Evolutionary conservation across 2,329 filamentous ascomycete genomes (phyloP).

Genomic region (Coniella lustricola): DNA sequence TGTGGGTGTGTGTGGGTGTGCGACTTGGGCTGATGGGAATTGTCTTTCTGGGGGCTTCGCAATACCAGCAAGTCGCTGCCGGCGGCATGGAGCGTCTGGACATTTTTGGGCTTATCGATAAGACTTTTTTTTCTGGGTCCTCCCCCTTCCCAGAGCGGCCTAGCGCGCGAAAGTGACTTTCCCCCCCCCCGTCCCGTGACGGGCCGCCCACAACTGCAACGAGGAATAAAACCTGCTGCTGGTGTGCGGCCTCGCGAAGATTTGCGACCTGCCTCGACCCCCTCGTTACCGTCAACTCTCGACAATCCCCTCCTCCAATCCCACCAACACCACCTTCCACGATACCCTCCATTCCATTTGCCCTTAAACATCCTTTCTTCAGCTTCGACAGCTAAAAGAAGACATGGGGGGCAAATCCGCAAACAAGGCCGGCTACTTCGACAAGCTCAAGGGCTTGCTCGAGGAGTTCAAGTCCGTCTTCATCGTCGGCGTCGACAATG

Average conservation of each 20-base stretch:
- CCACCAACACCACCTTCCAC: not conserved
- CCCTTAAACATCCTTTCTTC: slow-evolving; percentile 99
- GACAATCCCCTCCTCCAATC: slow-evolving; percentile 16
- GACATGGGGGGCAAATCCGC: slow-evolving; percentile 96
- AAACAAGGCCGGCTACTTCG: slow-evolving; percentile 96
- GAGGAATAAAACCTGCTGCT: slow-evolving; percentile 11
- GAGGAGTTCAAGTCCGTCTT: slow-evolving; percentile 97
- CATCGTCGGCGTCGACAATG: slow-evolving; percentile 98
- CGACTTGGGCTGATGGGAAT: too few species aligned
- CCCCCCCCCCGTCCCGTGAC: not conserved
- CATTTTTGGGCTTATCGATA: slow-evolving; percentile 1
- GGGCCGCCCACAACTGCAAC: slow-evolving; percentile 4
- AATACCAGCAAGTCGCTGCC: too few species aligned
- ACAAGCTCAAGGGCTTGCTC: slow-evolving; percentile 97
- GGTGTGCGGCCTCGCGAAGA: not conserved
- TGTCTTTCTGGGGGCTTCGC: too few species aligned
- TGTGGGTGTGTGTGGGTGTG: too few species aligned
- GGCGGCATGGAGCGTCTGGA: too few species aligned
- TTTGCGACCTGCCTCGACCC: not conserved
- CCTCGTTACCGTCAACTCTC: slow-evolving; percentile 13
- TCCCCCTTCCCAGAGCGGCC: not conserved
- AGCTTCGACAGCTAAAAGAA: slow-evolving; percentile 60
- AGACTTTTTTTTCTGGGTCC: not conserved
- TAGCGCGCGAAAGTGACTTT: not conserved
- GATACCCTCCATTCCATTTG: slow-evolving; percentile 31